A percentile compares a stretch with the other conserved stretches of the same genome.
These are phyloP conservation scores for Stemphylium beticola DNA, from an alignment of 2,329 filamentous ascomycete genomes.

Conservation along the genomic window DNA sequence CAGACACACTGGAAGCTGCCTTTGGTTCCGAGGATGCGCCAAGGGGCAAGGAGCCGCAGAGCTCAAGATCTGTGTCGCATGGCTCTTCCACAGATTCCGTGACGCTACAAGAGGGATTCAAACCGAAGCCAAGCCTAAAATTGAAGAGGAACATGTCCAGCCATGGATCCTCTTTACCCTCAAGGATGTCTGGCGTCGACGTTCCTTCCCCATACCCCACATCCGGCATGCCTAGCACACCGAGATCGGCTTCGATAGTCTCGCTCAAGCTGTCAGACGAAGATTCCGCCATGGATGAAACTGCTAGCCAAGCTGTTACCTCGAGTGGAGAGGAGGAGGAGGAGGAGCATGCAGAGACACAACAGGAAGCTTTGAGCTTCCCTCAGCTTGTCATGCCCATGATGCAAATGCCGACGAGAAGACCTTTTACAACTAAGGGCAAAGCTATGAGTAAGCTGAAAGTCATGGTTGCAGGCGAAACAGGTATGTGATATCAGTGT, in stretches of 20 bases:
- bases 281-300: conserved; percentile 61
- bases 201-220: conserved; percentile 53
- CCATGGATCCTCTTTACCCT: conserved; percentile 28
- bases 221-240: conserved; percentile 63
- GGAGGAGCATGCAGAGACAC: conserved; percentile 52
- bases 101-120: conserved; percentile 27
- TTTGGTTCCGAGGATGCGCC: conserved; percentile 40
- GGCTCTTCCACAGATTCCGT: conserved; percentile 27
- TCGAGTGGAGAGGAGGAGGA: conserved; percentile 64
- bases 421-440: conserved; percentile 88
- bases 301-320: conserved; percentile 60
- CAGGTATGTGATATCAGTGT: conserved; percentile 58
- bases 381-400: conserved; percentile 98
- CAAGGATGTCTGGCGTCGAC: conserved; percentile 34
- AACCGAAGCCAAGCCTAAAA: conserved; percentile 26
- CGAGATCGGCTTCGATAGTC: conserved; percentile 64
- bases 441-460: conserved; percentile 86
- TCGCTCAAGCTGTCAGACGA: conserved; percentile 66
- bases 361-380: conserved; percentile 45
- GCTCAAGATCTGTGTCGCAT: conserved; percentile 28
- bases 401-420: conserved; percentile 84
- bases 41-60: conserved; percentile 31
- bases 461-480: conserved; percentile 81
- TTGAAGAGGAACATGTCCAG: conserved; percentile 32
- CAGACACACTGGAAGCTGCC: conserved; percentile 57